Evolutionary conservation across 805 yeast genomes (phyloP).

Genomic region (Saccharomycopsis synnaedendra): DNA sequence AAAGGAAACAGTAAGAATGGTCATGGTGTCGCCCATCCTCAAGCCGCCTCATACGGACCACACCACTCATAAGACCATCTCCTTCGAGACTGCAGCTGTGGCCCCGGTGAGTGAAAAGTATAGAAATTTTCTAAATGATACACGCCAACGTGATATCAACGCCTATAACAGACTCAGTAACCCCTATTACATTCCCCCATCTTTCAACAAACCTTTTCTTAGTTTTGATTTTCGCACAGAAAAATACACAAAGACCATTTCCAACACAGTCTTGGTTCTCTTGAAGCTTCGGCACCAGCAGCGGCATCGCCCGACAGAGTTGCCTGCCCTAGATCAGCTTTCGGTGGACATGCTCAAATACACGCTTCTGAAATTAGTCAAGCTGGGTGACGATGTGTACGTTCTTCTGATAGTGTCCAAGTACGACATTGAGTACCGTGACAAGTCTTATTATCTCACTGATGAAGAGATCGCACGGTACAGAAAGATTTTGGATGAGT

Average conservation of each 20-base stretch:
- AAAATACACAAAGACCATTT: neutral
- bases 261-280: constrained; percentile 5
- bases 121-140: constrained; percentile 7
- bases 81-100: constrained; percentile 14
- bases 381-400: constrained; percentile 9
- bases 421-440: constrained; percentile 8
- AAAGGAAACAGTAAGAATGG: neutral
- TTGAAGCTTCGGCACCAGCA: constrained; percentile 2
- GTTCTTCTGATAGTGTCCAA: constrained; percentile 6
- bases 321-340: constrained; percentile 4
- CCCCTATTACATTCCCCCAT: constrained; percentile 15
- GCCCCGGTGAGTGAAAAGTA: constrained; percentile 13
- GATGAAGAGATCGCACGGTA: neutral
- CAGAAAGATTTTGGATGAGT: constrained; percentile 1
- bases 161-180: constrained; percentile 10
- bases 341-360: constrained; percentile 5
- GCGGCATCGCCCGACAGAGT: neutral
- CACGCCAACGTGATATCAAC: constrained; percentile 11
- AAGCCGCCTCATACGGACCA: neutral
- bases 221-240: constrained; percentile 9
- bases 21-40: neutral
- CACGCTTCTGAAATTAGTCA: constrained; percentile 6
- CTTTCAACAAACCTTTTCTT: constrained; percentile 15
- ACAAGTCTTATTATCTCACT: constrained; percentile 6
- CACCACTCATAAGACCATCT: constrained; percentile 2